Evolutionary conservation across 1,139 yeast species (phyloP).

Genomic region (Sugiyamaella castrensis): DNA sequence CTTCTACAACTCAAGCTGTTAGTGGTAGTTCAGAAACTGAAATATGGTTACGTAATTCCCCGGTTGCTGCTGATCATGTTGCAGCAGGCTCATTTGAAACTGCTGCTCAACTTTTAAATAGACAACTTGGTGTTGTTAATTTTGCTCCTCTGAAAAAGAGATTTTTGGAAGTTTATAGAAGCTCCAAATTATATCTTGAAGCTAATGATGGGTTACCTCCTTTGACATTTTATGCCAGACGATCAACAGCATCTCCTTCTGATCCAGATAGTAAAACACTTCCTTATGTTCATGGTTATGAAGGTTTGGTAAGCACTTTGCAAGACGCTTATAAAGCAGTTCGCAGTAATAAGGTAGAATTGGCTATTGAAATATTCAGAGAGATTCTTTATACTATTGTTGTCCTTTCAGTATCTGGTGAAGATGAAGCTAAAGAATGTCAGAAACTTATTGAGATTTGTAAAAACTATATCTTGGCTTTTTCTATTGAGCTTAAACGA

Average conservation of each 20-base stretch:
- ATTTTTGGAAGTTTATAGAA: slow-evolving; percentile 77
- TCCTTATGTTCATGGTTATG: slow-evolving; percentile 77
- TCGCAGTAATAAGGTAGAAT: slow-evolving; percentile 60
- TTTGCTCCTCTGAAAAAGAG: slow-evolving; percentile 85
- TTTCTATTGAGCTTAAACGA: slow-evolving; percentile 85
- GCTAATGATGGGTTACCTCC: slow-evolving; percentile 74
- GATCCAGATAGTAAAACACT: slow-evolving; percentile 40
- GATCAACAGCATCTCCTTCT: slow-evolving; percentile 33
- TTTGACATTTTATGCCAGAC: slow-evolving; percentile 66
- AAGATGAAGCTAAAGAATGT: slow-evolving; percentile 75
- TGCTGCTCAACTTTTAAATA: slow-evolving; percentile 86
- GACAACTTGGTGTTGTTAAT: slow-evolving; percentile 81
- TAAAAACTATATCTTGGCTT: slow-evolving; percentile 87
- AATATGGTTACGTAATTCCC: slow-evolving; percentile 84
- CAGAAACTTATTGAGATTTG: slow-evolving; percentile 68
- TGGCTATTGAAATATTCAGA: slow-evolving; percentile 63
- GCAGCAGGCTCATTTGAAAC: slow-evolving; percentile 97
- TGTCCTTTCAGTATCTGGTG: slow-evolving; percentile 65
- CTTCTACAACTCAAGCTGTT: slow-evolving; percentile 41
- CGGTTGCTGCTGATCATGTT: slow-evolving; percentile 86
- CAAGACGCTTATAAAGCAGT: slow-evolving; percentile 78
- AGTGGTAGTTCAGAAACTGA: slow-evolving; percentile 61
- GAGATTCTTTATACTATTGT: slow-evolving; percentile 72
- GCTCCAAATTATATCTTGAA: slow-evolving; percentile 72
- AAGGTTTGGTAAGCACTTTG: slow-evolving; percentile 52